Evolutionary conservation across 2,329 filamentous ascomycete genomes (phyloP).

Genomic region (Dothiorella sarmentorum): DNA sequence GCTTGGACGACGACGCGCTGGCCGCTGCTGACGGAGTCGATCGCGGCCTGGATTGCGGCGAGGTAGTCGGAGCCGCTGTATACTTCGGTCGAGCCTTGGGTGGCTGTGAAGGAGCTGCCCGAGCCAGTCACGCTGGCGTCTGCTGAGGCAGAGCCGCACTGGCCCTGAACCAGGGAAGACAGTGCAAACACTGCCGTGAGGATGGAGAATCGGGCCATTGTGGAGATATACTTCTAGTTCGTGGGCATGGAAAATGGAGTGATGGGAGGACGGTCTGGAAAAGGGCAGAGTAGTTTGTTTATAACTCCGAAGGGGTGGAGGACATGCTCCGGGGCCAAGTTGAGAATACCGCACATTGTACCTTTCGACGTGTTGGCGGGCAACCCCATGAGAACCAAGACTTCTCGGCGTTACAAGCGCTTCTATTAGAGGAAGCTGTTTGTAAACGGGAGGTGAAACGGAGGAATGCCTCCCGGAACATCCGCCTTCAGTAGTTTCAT

Average conservation of each 20-base stretch:
- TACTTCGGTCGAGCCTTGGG: slow-evolving; percentile 42
- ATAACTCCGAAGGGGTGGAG: not conserved
- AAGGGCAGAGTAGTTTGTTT: not conserved
- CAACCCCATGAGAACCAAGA: too few relatives aligned
- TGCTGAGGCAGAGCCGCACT: slow-evolving; percentile 50
- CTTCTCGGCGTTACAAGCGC: too few relatives aligned
- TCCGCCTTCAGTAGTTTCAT: too few relatives aligned
- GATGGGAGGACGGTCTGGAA: not conserved
- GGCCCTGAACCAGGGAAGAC: slow-evolving; percentile 36
- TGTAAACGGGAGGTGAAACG: too few relatives aligned
- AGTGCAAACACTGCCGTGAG: slow-evolving; percentile 44
- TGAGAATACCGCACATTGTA: too few relatives aligned
- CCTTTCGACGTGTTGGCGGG: too few relatives aligned
- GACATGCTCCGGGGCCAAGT: not conserved
- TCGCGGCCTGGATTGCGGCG: slow-evolving; percentile 52
- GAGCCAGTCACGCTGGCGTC: slow-evolving; percentile 49
- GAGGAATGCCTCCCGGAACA: too few relatives aligned
- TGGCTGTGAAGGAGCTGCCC: slow-evolving; percentile 45
- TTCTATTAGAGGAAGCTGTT: too few relatives aligned
- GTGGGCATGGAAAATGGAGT: not conserved
- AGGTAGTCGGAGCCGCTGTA: slow-evolving; percentile 55
- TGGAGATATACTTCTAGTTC: slow-evolving; percentile 13
- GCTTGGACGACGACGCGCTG: slow-evolving; percentile 55
- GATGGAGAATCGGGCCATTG: slow-evolving; percentile 38
- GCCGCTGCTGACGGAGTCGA: slow-evolving; percentile 51